phyloP scores from a whole-genome alignment of 306 rosid genomes.

The Glycine latifolia region DNA sequence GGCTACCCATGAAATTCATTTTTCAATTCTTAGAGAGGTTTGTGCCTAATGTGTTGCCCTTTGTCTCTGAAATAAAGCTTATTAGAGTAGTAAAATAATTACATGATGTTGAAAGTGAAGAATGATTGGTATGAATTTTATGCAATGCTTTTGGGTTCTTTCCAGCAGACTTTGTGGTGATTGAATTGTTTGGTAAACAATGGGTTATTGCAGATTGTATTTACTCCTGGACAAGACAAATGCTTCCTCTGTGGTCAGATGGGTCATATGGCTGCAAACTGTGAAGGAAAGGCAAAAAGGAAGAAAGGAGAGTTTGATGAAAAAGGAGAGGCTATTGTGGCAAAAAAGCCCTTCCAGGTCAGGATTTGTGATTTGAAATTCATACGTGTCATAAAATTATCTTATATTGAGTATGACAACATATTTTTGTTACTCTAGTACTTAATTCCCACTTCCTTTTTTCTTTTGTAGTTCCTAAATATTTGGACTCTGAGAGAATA shows the following conservation, averaged over 20 bases:
- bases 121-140: slow-evolving; percentile 14
- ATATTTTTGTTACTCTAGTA: background rate
- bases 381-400: background rate
- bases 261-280: slow-evolving; percentile 92
- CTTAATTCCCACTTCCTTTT: slow-evolving; percentile 24
- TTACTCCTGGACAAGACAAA: slow-evolving; percentile 95
- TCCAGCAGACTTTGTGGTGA: slow-evolving; percentile 30
- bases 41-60: slow-evolving; percentile 41
- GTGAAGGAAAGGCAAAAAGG: slow-evolving; percentile 89
- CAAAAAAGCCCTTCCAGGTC: slow-evolving; percentile 93
- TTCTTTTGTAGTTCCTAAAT: slow-evolving; percentile 76
- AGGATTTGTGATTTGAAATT: slow-evolving; percentile 31
- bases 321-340: slow-evolving; percentile 69
- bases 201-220: slow-evolving; percentile 72
- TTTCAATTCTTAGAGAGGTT: slow-evolving; percentile 97
- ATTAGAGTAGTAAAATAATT: background rate
- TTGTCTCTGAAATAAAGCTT: slow-evolving; percentile 35
- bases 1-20: slow-evolving; percentile 98
- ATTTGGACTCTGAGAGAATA: slow-evolving; percentile 97
- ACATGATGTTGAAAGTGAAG: background rate
- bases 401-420: background rate
- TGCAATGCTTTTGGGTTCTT: slow-evolving; percentile 31
- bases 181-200: slow-evolving; percentile 31
- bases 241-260: slow-evolving; percentile 94
- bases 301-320: slow-evolving; percentile 90